These are phyloP conservation scores for Cyclotella cryptica DNA, from an alignment of 108 stramenopile species.

Conservation along the genomic window DNA sequence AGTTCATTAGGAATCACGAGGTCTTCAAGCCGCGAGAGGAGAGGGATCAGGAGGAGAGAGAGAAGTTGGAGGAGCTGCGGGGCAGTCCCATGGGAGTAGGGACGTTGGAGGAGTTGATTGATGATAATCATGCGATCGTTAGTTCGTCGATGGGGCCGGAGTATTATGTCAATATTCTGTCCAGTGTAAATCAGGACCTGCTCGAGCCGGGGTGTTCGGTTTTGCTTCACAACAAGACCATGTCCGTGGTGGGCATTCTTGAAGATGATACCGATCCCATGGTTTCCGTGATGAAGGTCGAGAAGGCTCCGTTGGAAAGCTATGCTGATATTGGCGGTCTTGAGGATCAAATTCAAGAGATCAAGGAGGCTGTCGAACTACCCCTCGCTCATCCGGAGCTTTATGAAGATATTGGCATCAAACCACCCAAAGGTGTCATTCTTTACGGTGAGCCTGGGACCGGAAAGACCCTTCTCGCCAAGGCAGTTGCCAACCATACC, in stretches of 20 bases:
- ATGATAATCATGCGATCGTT: conserved; percentile 99
- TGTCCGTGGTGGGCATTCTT: conserved; percentile 98
- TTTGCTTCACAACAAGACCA: conserved; percentile 98
- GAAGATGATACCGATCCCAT: conserved; percentile 98
- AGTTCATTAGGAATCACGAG: conserved; percentile 99
- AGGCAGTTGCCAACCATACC: conserved; percentile 99
- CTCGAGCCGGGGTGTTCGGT: conserved; percentile 98
- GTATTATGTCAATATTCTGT: conserved; percentile 98
- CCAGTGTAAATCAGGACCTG: conserved; percentile 98
- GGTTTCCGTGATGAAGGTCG: conserved; percentile 99
- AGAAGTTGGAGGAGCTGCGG: conserved; percentile 99
- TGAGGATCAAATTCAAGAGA: conserved; percentile 99
- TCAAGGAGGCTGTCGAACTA: conserved; percentile 99
- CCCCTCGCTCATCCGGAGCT: conserved; percentile 99
- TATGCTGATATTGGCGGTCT: conserved; percentile 99
- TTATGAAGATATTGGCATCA: conserved; percentile 98
- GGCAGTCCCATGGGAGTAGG: conserved; percentile 97
- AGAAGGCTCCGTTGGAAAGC: conserved; percentile 97
- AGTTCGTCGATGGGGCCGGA: conserved; percentile 95
- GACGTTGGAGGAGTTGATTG: conserved; percentile 98
- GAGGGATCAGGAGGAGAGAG: conserved; percentile 94
- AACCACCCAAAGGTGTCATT: conserved; percentile 98
- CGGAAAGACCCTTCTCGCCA: conserved; percentile 98
- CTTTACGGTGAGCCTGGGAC: conserved; percentile 99
- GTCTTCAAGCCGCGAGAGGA: conserved; percentile 98